These are phyloP conservation scores for Epipyxis sp. DNA, from an alignment of 108 stramenopile species.

Conservation along the genomic window DNA sequence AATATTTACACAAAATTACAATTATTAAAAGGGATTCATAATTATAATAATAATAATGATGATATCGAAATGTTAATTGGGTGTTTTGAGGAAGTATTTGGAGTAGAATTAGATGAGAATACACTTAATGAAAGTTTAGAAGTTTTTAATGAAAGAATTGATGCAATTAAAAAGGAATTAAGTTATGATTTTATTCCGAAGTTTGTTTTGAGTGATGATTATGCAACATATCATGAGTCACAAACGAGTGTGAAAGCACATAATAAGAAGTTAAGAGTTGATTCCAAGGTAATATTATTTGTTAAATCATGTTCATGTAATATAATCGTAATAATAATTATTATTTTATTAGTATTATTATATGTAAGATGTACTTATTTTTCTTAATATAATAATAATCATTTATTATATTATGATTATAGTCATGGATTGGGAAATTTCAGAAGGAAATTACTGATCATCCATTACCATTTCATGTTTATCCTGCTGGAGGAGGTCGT, in stretches of 20 bases:
- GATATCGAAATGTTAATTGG: background rate
- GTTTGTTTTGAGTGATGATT: background rate
- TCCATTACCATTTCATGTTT: background rate
- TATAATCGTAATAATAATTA: no score
- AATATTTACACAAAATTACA: background rate
- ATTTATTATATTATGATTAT: no score
- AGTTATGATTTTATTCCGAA: background rate
- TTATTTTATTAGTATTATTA: no score
- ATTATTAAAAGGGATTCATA: background rate
- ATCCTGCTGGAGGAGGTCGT: background rate
- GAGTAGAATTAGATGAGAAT: background rate
- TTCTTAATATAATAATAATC: no score
- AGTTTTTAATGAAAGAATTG: background rate
- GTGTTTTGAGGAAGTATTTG: constrained; percentile 6
- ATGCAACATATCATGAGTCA: constrained; percentile 1
- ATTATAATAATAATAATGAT: background rate
- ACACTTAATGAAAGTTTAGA: background rate
- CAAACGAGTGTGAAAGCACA: background rate
- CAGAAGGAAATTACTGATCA: constrained; percentile 4
- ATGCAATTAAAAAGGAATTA: background rate
- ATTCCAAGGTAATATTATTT: constrained; percentile 17
- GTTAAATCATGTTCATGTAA: no score
- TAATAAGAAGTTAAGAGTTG: constrained; percentile 8
- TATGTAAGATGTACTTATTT: no score
- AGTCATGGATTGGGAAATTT: constrained; percentile 8